Evolutionary conservation across 495 filamentous ascomycete species (phyloP), one percentile per base, ranked within the genome.

Genomic region (Penicillium paradoxum): DNA sequence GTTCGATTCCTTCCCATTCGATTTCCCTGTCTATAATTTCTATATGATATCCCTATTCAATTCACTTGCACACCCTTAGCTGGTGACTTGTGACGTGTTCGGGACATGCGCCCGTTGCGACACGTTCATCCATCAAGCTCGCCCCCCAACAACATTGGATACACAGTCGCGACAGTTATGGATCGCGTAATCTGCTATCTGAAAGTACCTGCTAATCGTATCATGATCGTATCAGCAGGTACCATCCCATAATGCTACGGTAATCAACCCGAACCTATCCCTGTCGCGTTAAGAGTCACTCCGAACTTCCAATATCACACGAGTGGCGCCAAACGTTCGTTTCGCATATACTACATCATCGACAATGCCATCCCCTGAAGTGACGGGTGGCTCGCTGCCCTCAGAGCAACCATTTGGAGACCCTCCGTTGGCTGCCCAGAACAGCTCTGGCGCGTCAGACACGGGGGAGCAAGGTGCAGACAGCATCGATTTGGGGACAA

Each of bases 351-450:
- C 43, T 43, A 49, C 9, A 49, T 8, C 22, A 47, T 51, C 45
- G 37, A 66, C 36, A 49, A 76, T 77, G 73, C 64, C 72, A 27
- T 75, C 70, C 7, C 73, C 73, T 24, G 66, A 71, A 41, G 37
- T 64, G 40, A 47, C 59, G 19, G 51, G 43, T 54, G 57, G 57
- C 33, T 56, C 59, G 22, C 42, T 60, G 29, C 68, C 63, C 14
- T 38, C 56, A 13, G 65, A 66, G 33, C 58, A 67, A 25, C 56
- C 61, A 19, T 56, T 59, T 8, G 48, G 47, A 7, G 59, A 70
- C 18, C 54, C 64, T 24, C 70, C 60, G n/a, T 37, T 63, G 45
- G 67, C 51, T 25, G 39, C 50, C 41, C 65, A 68, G 30, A 66
- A 66, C 40, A 63, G 58, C 49, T 59, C 58, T 21, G 48, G 55